These are phyloP conservation scores for Suillus tomentosus DNA, from an alignment of 768 basidiomycete species.

Conservation along the genomic window DNA sequence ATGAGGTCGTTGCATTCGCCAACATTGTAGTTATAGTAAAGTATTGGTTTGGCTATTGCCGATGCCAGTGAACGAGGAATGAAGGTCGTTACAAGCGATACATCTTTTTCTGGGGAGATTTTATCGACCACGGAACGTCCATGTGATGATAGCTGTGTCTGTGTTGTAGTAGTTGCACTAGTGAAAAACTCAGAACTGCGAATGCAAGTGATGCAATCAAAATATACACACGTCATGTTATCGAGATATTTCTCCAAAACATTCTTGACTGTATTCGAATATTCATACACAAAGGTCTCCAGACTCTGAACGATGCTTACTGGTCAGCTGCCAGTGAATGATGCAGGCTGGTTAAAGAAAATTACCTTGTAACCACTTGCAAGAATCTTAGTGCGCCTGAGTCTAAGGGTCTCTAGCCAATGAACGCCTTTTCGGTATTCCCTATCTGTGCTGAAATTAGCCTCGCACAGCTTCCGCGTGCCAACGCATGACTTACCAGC, in stretches of 20 bases:
- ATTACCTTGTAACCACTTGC: conserved; percentile 79
- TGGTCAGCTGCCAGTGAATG: conserved; percentile 14
- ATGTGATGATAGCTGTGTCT: conserved; percentile 71
- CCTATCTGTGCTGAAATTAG: conserved; percentile 55
- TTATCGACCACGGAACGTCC: conserved; percentile 60
- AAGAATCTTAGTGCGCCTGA: conserved; percentile 79
- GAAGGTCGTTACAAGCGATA: conserved; percentile 51
- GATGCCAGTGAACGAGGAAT: conserved; percentile 65
- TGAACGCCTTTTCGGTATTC: conserved; percentile 90
- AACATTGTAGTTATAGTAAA: conserved; percentile 78
- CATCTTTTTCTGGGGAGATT: conserved; percentile 74
- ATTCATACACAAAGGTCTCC: conserved; percentile 77
- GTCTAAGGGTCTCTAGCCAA: conserved; percentile 88
- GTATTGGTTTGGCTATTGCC: conserved; percentile 67
- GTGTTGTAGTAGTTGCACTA: conserved; percentile 78
- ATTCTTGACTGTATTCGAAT: conserved; percentile 60
- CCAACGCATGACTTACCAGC: conserved; percentile 57
- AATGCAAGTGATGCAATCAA: conserved; percentile 14
- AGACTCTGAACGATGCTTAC: conserved; percentile 55
- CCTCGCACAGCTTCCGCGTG: not conserved
- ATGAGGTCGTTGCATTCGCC: conserved; percentile 88
- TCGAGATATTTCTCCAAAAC: conserved; percentile 76
- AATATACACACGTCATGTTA: conserved; percentile 64
- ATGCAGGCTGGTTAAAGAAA: not conserved
- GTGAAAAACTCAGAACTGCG: conserved; percentile 9